Base-by-base conservation (phyloP, 176 grass and related monocot species). In the Aegilops speltoides region DNA sequence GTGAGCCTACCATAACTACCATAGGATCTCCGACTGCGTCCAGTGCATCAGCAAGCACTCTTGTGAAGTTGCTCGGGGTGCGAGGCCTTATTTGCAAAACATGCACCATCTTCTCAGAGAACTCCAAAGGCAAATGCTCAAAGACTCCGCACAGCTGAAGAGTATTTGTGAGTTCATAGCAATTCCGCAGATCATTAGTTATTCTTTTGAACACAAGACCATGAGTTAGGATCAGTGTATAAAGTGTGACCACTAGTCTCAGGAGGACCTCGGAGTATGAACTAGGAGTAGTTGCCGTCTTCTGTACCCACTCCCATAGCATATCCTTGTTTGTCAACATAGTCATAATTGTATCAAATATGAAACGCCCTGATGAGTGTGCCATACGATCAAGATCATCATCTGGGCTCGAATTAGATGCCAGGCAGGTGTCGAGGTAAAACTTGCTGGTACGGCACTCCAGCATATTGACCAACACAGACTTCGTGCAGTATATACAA, bases 21-120 rank as follows among this genome's bases (percentile, higher is more conserved):
- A 98, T 73, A 48, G 6, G 80, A 82, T 90, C 88, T 72, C 86
- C 87, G 25, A 95, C 32, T 12, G 77, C 66, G 10, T 32, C 66
- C 25, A 98, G 89, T 78, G 89, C 91, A 84, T 95, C 89, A 68
- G 77, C 77, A 87, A 98, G 91, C 70, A 45, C 15, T 24, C 22
- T 64, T 33, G 14, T 38, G 85, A 86, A 88, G 10, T 79, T 52
- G 72, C 4, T 11, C 10, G 5, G 14, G 74, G 40, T 23, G 22
- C 5, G 15, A 5, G 2, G 3, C 62, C 12, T 66, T 29, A 17
- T 67, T 14, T 3, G 0, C 64, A 76, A 41, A 45, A 50, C 19
- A 48, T 19, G 9, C 14, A 19, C 7, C 10, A 98, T 73, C 87
- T 70, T 91, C 20, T 76, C 10, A 25, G 76, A 87, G 62, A 95